Conservation (phyloP, 805 yeast genomes). For the Maudiozyma turicensis region DNA sequence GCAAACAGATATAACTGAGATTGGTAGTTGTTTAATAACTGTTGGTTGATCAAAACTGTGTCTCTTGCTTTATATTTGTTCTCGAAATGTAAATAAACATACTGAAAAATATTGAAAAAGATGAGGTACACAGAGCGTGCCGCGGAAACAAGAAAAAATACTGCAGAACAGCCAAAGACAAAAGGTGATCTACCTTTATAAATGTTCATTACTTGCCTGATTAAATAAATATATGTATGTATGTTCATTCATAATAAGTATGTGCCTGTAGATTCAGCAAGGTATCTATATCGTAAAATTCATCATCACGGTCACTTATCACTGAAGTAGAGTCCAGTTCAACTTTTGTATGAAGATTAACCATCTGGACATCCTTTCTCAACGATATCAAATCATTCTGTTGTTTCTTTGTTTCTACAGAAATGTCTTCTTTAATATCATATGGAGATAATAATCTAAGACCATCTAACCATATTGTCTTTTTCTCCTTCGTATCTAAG, state of each 20-base stretch:
- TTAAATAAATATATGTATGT: background rate
- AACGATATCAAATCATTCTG: slow-evolving; percentile 36
- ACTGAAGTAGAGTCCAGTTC: background rate
- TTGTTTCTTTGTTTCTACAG: slow-evolving; percentile 37
- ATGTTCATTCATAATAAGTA: slow-evolving; percentile 21
- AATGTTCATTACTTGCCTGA: background rate
- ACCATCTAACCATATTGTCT: slow-evolving; percentile 74
- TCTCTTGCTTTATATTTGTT: no score
- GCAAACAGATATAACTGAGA: no score
- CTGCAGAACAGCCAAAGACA: no score
- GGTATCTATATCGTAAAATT: slow-evolving; percentile 22
- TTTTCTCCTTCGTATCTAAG: slow-evolving; percentile 59
- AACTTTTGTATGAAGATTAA: slow-evolving; percentile 31
- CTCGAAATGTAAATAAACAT: no score
- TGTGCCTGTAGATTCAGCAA: slow-evolving; percentile 15
- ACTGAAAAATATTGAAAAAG: no score
- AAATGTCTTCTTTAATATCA: slow-evolving; percentile 23
- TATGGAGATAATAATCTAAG: slow-evolving; percentile 39
- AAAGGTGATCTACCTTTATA: no score
- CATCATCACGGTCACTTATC: slow-evolving; percentile 11
- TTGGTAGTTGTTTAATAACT: no score
- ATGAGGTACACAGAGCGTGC: no score
- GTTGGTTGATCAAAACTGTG: no score
- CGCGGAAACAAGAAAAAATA: no score
- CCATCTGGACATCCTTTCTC: slow-evolving; percentile 41